Conservation (phyloP, 1,284 basidiomycete genomes). For the Cutaneotrichosporon cavernicola region DNA sequence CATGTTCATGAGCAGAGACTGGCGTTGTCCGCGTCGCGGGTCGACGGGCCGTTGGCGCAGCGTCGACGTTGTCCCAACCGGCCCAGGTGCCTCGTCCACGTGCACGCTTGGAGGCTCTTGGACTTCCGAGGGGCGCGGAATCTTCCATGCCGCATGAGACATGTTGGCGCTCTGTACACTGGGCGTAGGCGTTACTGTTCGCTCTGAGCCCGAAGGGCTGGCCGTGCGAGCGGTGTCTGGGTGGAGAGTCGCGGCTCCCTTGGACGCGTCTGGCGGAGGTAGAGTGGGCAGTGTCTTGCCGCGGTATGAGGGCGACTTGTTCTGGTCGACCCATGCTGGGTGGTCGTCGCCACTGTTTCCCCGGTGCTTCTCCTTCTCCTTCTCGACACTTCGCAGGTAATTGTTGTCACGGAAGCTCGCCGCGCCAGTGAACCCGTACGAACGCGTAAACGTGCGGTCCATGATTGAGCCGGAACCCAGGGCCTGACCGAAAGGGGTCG, state of each 20-base stretch:
- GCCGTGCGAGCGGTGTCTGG: not conserved
- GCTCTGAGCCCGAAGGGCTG: constrained; percentile 6
- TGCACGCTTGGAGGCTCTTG: not conserved
- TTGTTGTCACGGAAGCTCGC: constrained; percentile 41
- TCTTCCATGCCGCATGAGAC: constrained; percentile 3
- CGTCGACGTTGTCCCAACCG: constrained; percentile 4
- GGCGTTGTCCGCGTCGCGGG: constrained; percentile 24
- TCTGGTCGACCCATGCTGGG: not conserved
- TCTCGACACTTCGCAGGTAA: constrained; percentile 40
- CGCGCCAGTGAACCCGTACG: constrained; percentile 45
- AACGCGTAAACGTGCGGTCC: constrained; percentile 26
- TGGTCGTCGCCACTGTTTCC: constrained; percentile 4
- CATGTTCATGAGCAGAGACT: constrained; percentile 39
- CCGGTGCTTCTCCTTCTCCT: constrained; percentile 17
- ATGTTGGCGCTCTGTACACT: not conserved
- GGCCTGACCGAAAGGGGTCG: constrained; percentile 4
- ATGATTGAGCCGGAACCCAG: constrained; percentile 3
- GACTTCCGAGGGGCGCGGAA: not conserved
- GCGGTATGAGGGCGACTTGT: not conserved
- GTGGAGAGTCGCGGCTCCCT: not conserved
- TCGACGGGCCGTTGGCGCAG: constrained; percentile 1
- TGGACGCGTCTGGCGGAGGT: not conserved
- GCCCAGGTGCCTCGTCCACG: not conserved
- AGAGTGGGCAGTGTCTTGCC: constrained; percentile 7
- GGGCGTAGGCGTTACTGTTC: constrained; percentile 13